Evolutionary conservation across 306 rosid species (phyloP), one percentile per base, ranked within the genome.

Genomic region (Rubus parviflorus): DNA sequence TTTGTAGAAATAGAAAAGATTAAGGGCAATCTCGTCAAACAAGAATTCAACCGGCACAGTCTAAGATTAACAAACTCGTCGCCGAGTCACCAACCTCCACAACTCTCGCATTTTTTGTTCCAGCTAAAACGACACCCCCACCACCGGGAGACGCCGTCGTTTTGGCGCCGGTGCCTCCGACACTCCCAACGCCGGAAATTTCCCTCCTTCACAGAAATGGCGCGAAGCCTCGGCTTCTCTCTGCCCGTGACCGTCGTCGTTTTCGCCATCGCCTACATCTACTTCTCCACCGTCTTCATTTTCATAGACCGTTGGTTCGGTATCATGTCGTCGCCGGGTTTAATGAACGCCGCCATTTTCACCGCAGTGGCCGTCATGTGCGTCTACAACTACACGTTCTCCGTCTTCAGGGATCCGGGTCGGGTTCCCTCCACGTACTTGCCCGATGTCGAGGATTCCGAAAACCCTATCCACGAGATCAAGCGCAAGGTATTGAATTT

Each of bases 231-330:
- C 65, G 54, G 78, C 43, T 77, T 92, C 75, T 89, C 98, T 71
- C 62, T 88, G 6, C 90, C 99, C 3, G 91, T 95, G 4, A 69
- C 82, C 84, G 85, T 86, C 79, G 99, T 95, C 84, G 71, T 82
- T 70, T 71, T 79, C 61, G 82, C 73, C 42, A 92, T 95, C 81
- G 78, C 75, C 11, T 95, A 79, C 85, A 81, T 92, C 62, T 95
- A 95, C 86, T 47, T 85, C 43, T 87, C 99, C 53, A 87, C 99
- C 8, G 80, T 95, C 30, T 95, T 95, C 83, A 78, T 95, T 23
- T 92, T 90, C 83, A 83, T 92, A 13, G 96, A 92, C 69, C 89
- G 85, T 12, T 95, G 99, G 99, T 83, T 95, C 70, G 97, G 99
- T 46, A 92, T 95, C 77, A 51, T 75, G 85, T 83, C 99, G n/a